phyloP scores from a whole-genome alignment of 148 eudicot genomes.

The Pharnaceum exiguum region DNA sequence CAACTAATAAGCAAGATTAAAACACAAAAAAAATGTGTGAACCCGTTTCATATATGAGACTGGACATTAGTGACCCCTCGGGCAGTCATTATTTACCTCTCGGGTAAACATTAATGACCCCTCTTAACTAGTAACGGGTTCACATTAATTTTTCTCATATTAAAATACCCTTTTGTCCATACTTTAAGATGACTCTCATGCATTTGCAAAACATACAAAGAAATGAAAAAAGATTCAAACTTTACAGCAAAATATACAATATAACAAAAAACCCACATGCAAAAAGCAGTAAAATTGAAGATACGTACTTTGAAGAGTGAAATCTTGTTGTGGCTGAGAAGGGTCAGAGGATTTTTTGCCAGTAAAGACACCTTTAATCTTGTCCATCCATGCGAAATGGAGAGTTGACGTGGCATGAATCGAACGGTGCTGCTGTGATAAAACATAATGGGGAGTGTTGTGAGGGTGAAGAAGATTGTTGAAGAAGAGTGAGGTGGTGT shows the following conservation, averaged over 20 bases:
- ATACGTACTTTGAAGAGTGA: slow-evolving; percentile 53
- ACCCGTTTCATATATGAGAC: no score
- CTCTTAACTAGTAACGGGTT: no score
- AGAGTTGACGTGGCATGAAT: slow-evolving; percentile 47
- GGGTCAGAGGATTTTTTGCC: slow-evolving; percentile 44
- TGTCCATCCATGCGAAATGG: slow-evolving; percentile 57
- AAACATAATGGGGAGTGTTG: slow-evolving; percentile 9
- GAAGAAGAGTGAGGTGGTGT: slow-evolving; percentile 3
- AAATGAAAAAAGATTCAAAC: no score
- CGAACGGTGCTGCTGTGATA: slow-evolving; percentile 37
- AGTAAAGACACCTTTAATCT: slow-evolving; percentile 61
- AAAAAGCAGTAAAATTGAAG: neutral
- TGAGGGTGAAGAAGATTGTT: slow-evolving; percentile 8
- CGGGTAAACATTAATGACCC: no score
- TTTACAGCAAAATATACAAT: neutral
- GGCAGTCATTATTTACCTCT: no score
- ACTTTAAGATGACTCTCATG: no score
- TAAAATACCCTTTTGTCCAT: no score
- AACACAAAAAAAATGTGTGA: no score
- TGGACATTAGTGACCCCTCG: no score
- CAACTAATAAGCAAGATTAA: no score
- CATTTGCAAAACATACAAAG: no score
- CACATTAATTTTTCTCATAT: no score
- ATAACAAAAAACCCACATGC: neutral
- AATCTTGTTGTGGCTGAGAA: slow-evolving; percentile 20